Evolutionary conservation across 441 rosid genomes (phyloP).

Genomic region (Gossypium davidsonii): DNA sequence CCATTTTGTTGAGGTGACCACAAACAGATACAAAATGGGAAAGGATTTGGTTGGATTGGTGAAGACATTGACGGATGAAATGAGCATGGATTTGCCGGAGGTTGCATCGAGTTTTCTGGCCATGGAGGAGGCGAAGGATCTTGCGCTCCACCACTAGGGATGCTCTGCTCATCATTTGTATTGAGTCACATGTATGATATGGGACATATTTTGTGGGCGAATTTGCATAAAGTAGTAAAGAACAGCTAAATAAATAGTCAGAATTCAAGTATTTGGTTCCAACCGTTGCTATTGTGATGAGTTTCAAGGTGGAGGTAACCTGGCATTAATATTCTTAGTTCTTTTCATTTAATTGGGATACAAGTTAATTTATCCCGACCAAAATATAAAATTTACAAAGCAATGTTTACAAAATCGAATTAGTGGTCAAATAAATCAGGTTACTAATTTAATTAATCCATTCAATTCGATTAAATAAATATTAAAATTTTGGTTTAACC

Average conservation of each 20-base stretch:
- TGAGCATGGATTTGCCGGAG: constrained; percentile 69
- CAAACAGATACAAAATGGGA: constrained; percentile 73
- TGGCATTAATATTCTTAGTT: background rate
- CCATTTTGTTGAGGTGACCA: constrained; percentile 42
- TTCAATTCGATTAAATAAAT: too few species aligned
- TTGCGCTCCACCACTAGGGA: constrained; percentile 43
- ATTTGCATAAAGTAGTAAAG: too few species aligned
- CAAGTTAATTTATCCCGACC: background rate
- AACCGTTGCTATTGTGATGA: background rate
- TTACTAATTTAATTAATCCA: background rate
- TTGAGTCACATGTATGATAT: too few species aligned
- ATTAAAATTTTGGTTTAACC: too few species aligned
- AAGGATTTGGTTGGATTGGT: constrained; percentile 50
- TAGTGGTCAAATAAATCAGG: too few species aligned
- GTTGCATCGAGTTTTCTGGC: constrained; percentile 44
- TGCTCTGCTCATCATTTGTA: constrained; percentile 19
- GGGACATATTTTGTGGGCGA: too few species aligned
- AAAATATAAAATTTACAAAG: too few species aligned
- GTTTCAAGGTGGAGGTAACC: background rate
- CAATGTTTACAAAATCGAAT: too few species aligned
- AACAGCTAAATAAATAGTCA: background rate
- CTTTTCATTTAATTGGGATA: background rate
- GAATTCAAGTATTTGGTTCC: background rate
- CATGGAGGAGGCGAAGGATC: constrained; percentile 67
- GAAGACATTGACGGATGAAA: constrained; percentile 60